A percentile compares a stretch with the other conserved stretches of the same genome.
phyloP scores from a whole-genome alignment of 2,329 filamentous ascomycete genomes.

The Colletotrichum cordylinicola region DNA sequence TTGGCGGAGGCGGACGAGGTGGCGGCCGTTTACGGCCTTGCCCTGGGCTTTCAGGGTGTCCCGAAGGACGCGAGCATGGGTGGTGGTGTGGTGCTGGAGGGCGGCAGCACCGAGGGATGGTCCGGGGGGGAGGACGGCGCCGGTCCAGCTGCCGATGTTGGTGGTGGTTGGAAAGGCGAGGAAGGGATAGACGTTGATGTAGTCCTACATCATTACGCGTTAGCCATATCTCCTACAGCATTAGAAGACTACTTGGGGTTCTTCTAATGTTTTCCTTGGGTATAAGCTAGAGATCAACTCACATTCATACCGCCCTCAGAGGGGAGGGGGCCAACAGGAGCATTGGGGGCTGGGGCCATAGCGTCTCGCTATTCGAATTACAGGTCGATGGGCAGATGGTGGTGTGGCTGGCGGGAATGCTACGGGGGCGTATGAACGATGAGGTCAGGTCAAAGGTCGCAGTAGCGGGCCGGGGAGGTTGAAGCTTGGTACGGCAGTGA shows the following conservation, averaged over 20 bases:
- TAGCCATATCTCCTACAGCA: background rate
- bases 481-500: background rate
- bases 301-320: background rate
- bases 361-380: background rate
- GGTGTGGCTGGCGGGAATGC: conserved; percentile 20
- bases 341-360: background rate
- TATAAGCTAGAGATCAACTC: background rate
- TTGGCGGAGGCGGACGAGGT: background rate
- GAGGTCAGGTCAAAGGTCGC: conserved; percentile 25
- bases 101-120: background rate
- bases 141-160: background rate
- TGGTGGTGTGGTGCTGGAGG: background rate
- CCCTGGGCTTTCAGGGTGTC: background rate
- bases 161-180: background rate
- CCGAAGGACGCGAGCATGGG: background rate
- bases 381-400: conserved; percentile 3
- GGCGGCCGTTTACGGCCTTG: background rate
- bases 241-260: background rate
- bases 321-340: background rate
- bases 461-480: background rate
- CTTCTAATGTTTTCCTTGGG: background rate
- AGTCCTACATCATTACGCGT: background rate
- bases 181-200: background rate
- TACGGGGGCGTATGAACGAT: conserved; percentile 18
- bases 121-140: background rate